Base-by-base conservation (phyloP, 768 basidiomycete species). In the Podaxis rugospora region DNA sequence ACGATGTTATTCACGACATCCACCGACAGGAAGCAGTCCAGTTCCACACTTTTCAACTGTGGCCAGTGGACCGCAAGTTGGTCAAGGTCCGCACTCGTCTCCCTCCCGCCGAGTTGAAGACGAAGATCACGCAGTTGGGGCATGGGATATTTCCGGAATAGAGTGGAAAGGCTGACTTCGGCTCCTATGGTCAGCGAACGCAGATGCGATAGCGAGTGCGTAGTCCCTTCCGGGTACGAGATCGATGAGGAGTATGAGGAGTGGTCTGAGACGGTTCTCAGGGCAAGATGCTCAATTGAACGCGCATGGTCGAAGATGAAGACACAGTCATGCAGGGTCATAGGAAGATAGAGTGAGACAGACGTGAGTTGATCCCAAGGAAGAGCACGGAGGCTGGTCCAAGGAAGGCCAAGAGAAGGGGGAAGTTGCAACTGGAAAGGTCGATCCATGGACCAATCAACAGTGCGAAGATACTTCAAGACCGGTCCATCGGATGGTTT, bases 301-400 rank as follows among this genome's bases (percentile, higher is more conserved):
- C 14, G 16, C 0, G 59, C 39, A 23, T 36, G 32, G 4, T 47
- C 18, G 2, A 60, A 46, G 9, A 60, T 53, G 42, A 35, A 53
- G 5, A 44, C 18, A 46, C 59, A 60, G n/a, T 60, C 51, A 13
- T 60, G n/a, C 23, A 60, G 18, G 7, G 51, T 32, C 39, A 52
- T 54, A 27, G 27, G 16, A 11, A 60, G 14, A 9, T 28, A 28
- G 18, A 60, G 21, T 25, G 40, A 35, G 25, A 60, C 57, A n/a
- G 28, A 47, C 21, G 51, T 53, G 44, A 54, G 59, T 37, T 36
- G 51, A 16, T 6, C 27, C 59, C 59, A 60, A 13, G 59, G 51
- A 18, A 60, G 40, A 18, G 32, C 42, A 23, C 27, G 42, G 1
- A 60, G 42, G 28, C 51, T 60, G 23, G n/a, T 53, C 59, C 59